These are phyloP conservation scores for Fusarium tjaetaba DNA, from an alignment of 2,329 filamentous ascomycete genomes.

Conservation along the genomic window DNA sequence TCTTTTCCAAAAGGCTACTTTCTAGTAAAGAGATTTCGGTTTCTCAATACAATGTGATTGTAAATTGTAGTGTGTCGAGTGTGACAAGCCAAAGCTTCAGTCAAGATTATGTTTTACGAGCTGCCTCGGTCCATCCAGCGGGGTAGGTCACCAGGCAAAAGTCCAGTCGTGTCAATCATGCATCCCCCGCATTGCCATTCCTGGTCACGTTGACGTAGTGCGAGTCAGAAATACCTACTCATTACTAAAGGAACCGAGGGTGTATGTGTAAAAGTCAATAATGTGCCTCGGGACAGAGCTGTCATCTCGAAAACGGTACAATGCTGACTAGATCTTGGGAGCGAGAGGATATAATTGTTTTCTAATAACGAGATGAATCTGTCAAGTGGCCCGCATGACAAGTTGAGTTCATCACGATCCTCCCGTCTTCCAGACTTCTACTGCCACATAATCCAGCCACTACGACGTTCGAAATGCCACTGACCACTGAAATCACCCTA, in stretches of 20 bases:
- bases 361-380: rapidly evolving
- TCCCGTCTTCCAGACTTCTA: rapidly evolving
- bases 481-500: not conserved
- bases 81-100: rapidly evolving
- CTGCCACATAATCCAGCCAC: rapidly evolving
- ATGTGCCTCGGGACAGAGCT: rapidly evolving
- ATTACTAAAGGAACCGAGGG: not conserved
- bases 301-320: rapidly evolving
- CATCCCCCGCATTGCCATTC: not conserved
- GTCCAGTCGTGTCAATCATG: not conserved
- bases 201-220: not conserved
- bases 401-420: rapidly evolving
- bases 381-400: rapidly evolving
- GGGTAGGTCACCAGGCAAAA: not conserved
- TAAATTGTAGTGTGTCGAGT: rapidly evolving
- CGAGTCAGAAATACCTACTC: not conserved
- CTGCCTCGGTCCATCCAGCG: not conserved
- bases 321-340: rapidly evolving
- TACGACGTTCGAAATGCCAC: rapidly evolving
- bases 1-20: no score
- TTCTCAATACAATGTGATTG: not conserved
- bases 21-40: not conserved
- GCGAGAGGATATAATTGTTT: not conserved
- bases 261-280: rapidly evolving
- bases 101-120: not conserved